A percentile compares a stretch with the other conserved stretches of the same genome.
These are phyloP conservation scores for Termitomyces heimii DNA, from an alignment of 768 basidiomycete genomes.

Conservation along the genomic window DNA sequence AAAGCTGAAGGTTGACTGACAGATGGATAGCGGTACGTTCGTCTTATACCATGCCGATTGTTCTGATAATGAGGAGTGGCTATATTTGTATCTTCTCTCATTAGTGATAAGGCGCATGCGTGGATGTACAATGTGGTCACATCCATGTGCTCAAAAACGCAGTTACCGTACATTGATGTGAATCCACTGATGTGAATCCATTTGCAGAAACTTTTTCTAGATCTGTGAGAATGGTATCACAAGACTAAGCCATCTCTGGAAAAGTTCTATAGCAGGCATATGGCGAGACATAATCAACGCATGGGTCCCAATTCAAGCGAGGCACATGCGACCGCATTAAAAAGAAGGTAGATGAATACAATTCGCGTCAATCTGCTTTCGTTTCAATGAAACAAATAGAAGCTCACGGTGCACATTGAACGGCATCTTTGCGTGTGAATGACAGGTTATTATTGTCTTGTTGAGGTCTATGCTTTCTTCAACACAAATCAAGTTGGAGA, in stretches of 20 bases:
- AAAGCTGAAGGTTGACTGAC: background rate
- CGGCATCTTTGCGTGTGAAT: too few species aligned
- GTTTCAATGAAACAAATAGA: background rate
- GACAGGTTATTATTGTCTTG: background rate
- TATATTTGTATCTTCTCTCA: background rate
- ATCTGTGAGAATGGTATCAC: background rate
- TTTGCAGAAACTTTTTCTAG: background rate
- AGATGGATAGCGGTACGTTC: background rate
- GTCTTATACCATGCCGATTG: background rate
- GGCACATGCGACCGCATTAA: background rate
- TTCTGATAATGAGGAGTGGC: background rate
- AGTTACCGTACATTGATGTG: background rate
- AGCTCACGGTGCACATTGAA: background rate
- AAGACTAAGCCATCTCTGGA: background rate
- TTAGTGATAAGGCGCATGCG: conserved; percentile 3
- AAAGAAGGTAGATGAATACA: background rate
- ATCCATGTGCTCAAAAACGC: background rate
- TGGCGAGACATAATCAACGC: background rate
- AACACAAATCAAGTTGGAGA: background rate
- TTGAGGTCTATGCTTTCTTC: background rate
- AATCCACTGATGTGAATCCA: too few species aligned
- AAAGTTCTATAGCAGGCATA: conserved; percentile 1
- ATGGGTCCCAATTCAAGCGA: background rate
- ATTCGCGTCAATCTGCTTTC: background rate
- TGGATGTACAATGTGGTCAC: conserved; percentile 1